phyloP scores from a whole-genome alignment of 441 rosid genomes.

The Syzygium malaccense region DNA sequence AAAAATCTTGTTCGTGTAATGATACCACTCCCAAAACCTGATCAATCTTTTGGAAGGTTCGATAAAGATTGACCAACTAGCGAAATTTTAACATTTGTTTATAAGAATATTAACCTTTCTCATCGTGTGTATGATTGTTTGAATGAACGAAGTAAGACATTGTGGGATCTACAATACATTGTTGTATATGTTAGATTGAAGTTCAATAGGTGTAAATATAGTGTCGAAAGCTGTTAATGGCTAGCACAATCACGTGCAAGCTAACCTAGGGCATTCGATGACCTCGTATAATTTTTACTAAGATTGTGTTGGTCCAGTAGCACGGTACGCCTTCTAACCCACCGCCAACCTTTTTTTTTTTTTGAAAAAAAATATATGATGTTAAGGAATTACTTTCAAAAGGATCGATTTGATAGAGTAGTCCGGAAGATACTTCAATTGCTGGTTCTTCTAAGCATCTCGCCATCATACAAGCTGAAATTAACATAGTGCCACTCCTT shows the following conservation, averaged over 20 bases:
- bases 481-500: background rate
- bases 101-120: background rate
- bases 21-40: background rate
- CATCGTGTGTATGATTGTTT: background rate
- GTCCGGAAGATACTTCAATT: background rate
- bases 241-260: rapidly evolving
- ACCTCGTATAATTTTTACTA: background rate
- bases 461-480: background rate
- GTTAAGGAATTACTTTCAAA: background rate
- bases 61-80: background rate
- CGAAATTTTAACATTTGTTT: background rate
- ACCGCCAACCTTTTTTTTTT: background rate
- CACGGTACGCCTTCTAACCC: background rate
- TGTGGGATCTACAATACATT: background rate
- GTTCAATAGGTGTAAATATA: background rate
- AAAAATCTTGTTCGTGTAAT: background rate
- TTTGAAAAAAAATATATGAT: background rate
- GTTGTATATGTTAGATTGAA: background rate
- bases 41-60: background rate
- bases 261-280: background rate
- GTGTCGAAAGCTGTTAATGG: background rate
- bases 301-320: background rate
- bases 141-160: background rate
- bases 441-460: background rate
- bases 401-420: background rate